Percentiles rank a stretch among this genome's conserved stretches.
Conservation (phyloP, 2,329 filamentous ascomycete genomes). For the Elsinoe arachidis region DNA sequence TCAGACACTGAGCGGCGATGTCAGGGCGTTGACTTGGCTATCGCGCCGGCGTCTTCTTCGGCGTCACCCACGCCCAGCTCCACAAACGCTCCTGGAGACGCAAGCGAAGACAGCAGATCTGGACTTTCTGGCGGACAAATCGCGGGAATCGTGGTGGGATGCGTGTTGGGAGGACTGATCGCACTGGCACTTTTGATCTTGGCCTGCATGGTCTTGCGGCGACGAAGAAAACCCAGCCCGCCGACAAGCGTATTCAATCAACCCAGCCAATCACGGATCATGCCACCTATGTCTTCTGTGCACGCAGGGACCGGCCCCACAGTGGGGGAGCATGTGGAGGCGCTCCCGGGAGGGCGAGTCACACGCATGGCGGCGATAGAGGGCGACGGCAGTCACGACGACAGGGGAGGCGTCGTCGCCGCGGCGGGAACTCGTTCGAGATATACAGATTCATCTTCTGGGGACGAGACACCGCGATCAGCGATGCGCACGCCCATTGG, state of each 20-base stretch:
- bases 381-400: slow-evolving; percentile 53
- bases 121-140: slow-evolving; percentile 76
- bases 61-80: slow-evolving; percentile 43
- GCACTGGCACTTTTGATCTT: slow-evolving; percentile 56
- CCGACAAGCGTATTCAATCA: slow-evolving; percentile 78
- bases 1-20: slow-evolving; percentile 68
- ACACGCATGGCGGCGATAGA: slow-evolving; percentile 94
- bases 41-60: slow-evolving; percentile 52
- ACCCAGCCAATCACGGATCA: slow-evolving; percentile 56
- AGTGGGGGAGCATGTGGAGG: slow-evolving; percentile 45
- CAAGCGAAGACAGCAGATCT: slow-evolving; percentile 19
- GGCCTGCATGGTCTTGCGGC: slow-evolving; percentile 50
- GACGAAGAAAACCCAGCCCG: slow-evolving; percentile 50
- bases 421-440: slow-evolving; percentile 31
- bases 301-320: slow-evolving; percentile 30
- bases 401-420: slow-evolving; percentile 44
- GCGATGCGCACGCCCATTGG: slow-evolving; percentile 49
- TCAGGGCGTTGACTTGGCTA: slow-evolving; percentile 64
- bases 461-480: slow-evolving; percentile 45
- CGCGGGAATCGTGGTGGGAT: slow-evolving; percentile 81
- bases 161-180: slow-evolving; percentile 60
- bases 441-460: slow-evolving; percentile 57
- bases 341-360: slow-evolving; percentile 79
- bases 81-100: slow-evolving; percentile 6
- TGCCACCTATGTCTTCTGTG: slow-evolving; percentile 33